phyloP scores from a whole-genome alignment of 75 land plant species.

The Pinus taeda region DNA sequence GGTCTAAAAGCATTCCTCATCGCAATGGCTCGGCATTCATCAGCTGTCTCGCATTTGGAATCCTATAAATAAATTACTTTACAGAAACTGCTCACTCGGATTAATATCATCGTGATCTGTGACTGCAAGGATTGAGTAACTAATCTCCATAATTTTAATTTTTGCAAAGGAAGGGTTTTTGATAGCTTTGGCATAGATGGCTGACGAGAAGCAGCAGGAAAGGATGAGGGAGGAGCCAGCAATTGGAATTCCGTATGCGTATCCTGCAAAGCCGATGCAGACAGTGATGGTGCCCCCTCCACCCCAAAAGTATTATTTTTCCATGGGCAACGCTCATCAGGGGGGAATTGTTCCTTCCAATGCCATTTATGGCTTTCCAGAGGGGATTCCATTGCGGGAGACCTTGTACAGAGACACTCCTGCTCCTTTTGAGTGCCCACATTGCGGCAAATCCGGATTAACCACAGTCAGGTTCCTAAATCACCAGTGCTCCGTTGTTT shows the following conservation, averaged over 20 bases:
- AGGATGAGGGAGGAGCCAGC: conserved; percentile 31
- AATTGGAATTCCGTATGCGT: conserved; percentile 38
- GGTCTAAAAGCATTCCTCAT: too few relatives aligned
- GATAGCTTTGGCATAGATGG: too few relatives aligned
- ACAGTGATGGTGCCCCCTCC: conserved; percentile 26
- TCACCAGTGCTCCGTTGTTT: too few relatives aligned
- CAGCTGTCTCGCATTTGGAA: too few relatives aligned
- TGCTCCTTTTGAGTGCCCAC: conserved; percentile 81
- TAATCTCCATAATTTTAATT: too few relatives aligned
- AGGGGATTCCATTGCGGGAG: conserved; percentile 80
- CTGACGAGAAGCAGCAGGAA: background rate
- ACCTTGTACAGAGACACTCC: conserved; percentile 86
- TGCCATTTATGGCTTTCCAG: conserved; percentile 66
- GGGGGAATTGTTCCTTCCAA: conserved; percentile 72
- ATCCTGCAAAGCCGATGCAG: conserved; percentile 23
- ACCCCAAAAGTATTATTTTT: conserved; percentile 23
- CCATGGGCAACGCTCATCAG: conserved; percentile 51
- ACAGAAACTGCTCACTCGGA: too few relatives aligned
- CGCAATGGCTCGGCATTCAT: too few relatives aligned
- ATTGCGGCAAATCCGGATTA: conserved; percentile 72
- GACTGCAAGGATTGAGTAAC: too few relatives aligned
- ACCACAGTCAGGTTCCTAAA: conserved; percentile 62
- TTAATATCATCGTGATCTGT: too few relatives aligned
- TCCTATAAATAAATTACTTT: too few relatives aligned
- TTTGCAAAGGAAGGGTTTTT: too few relatives aligned